Evolutionary conservation across 2,329 filamentous ascomycete genomes (phyloP), one percentile per base, ranked within the genome.

Genomic region (Verticillium zaregamsianum): DNA sequence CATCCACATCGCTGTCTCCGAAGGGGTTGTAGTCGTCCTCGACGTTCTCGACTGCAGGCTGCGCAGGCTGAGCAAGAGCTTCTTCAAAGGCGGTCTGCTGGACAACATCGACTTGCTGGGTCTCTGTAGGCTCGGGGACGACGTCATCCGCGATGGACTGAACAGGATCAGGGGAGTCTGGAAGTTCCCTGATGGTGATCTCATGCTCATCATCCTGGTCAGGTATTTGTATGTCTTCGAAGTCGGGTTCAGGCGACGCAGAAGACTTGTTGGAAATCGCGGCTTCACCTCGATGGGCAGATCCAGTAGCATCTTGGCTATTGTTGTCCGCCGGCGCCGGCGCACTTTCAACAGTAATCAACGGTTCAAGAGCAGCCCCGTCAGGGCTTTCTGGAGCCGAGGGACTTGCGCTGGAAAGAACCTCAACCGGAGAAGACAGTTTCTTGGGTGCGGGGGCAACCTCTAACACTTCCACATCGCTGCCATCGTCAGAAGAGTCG

Each of bases 1-100:
- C 86, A 58, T 88, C 86, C 65, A 91, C 88, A 20, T 93, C 90
- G 45, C 91, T 87, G 17, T 83, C 80, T 15, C 79, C 80, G 33
- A 77, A 77, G 0, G 77, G 68, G 8, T 79, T 74, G 45, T 80
- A 77, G 17, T 79, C 75, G 35, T 69, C 68, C 4, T 68, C 56
- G 5, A 52, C 17, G 14, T 65, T 55, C 4, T 68, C 61, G 3
- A 58, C 63, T 15, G 60, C 55, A 54, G 59, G 56, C 9, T 56
- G 58, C 6, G 55, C 35, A 15, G 57, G 55, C 23, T 28, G 54
- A 17, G 54, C 25, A 32, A 55, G 25, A 17, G 54, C 31, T 55
- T 52, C 45, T 52, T 25, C n/a, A 14, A 52, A 52, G 20, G 8
- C 45, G 3, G 20, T 20, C 11, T 52, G 45, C 8, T 52, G 45